phyloP scores from a whole-genome alignment of 1,284 basidiomycete genomes.

The Ganoderma lucidum region DNA sequence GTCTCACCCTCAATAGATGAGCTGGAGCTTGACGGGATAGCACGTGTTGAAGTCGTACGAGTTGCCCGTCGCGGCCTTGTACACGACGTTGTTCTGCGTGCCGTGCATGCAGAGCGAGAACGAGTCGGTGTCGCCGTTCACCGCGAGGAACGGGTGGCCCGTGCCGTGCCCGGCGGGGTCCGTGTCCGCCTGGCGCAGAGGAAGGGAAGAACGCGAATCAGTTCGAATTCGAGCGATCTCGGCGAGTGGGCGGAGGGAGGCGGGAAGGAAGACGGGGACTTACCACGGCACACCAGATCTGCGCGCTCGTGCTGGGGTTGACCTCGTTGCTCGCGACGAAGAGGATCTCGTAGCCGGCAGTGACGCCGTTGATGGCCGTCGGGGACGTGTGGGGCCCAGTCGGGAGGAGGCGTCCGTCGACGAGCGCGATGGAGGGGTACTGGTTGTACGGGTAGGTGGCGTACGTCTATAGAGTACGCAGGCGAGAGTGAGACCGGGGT shows the following conservation, averaged over 20 bases:
- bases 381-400: conserved; percentile 20
- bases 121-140: conserved; percentile 37
- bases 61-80: conserved; percentile 27
- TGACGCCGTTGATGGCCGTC: conserved; percentile 24
- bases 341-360: conserved; percentile 21
- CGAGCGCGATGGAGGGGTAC: conserved; percentile 34
- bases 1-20: conserved; percentile 24
- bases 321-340: conserved; percentile 30
- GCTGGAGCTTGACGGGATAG: conserved; percentile 36
- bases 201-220: neutral
- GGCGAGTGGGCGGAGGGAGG: neutral
- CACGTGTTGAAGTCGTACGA: conserved; percentile 35
- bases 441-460: conserved; percentile 37
- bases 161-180: conserved; percentile 36
- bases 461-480: conserved; percentile 28
- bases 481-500: neutral
- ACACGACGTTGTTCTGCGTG: conserved; percentile 36
- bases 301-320: conserved; percentile 28
- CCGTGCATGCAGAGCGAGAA: conserved; percentile 38
- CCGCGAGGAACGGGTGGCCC: conserved; percentile 37
- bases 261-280: neutral
- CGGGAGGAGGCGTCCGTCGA: conserved; percentile 31
- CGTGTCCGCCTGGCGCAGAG: conserved; percentile 33
- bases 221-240: neutral
- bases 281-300: conserved; percentile 38